Conservation (phyloP, 192 early-diverging fungal species). For the Mortierella antarctica region DNA sequence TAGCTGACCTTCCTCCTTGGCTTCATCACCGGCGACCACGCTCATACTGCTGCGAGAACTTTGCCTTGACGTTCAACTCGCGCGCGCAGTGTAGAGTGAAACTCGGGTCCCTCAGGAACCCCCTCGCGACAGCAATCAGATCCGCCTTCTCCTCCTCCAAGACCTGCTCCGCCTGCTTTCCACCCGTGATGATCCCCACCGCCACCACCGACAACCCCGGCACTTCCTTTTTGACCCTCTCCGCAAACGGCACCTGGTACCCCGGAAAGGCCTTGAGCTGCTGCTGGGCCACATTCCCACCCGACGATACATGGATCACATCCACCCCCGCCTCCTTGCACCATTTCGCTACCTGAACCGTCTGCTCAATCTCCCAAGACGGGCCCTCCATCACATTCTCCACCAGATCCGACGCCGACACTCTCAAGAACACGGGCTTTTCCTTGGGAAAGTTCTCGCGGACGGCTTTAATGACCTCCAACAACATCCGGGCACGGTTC, state of each 20-base stretch:
- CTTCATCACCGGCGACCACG: too few species aligned
- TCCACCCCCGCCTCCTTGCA: constrained; percentile 81
- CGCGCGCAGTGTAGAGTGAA: constrained; percentile 74
- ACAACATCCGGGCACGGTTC: constrained; percentile 83
- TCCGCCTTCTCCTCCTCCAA: constrained; percentile 74
- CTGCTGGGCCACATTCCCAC: constrained; percentile 71
- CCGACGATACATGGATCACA: constrained; percentile 84
- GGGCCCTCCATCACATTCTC: constrained; percentile 56
- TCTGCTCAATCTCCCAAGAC: constrained; percentile 81
- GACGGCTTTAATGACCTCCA: constrained; percentile 75
- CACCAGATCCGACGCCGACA: constrained; percentile 82
- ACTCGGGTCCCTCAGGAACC: constrained; percentile 73
- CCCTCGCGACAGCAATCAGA: constrained; percentile 77
- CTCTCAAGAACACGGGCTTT: constrained; percentile 86
- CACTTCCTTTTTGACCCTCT: constrained; percentile 67
- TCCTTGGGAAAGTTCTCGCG: constrained; percentile 79
- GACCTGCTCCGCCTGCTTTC: constrained; percentile 77
- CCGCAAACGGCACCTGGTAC: constrained; percentile 81
- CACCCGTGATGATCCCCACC: constrained; percentile 78
- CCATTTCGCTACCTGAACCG: constrained; percentile 68
- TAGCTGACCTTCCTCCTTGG: too few species aligned
- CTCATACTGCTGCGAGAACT: constrained; percentile 72
- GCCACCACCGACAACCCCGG: constrained; percentile 66
- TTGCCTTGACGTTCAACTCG: constrained; percentile 71
- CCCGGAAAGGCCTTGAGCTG: constrained; percentile 57